phyloP scores from a whole-genome alignment of 208 protist genomes.

The Trypanosoma brucei region DNA sequence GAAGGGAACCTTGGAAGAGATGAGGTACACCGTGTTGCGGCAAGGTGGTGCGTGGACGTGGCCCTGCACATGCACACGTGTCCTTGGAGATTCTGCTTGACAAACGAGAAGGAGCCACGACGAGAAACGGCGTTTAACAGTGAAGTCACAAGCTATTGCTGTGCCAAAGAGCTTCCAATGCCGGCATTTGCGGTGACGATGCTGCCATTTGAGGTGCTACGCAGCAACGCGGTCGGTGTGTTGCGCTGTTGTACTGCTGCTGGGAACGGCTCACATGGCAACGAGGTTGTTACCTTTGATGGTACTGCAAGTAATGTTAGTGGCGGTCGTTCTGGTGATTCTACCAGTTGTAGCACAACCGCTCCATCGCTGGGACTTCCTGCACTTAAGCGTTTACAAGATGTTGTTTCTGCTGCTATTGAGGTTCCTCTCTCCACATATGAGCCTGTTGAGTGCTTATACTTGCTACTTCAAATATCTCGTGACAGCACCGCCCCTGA shows the following conservation, averaged over 20 bases:
- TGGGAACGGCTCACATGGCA: background rate
- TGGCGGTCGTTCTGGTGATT: no score
- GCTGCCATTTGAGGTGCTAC: slow-evolving; percentile 4
- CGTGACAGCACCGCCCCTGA: background rate
- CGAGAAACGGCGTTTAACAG: slow-evolving; percentile 2
- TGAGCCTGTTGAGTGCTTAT: slow-evolving; percentile 11
- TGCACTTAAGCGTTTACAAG: background rate
- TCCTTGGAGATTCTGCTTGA: slow-evolving; percentile 5
- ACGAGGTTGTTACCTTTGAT: background rate
- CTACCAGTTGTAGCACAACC: no score
- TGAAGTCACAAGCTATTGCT: slow-evolving; percentile 8
- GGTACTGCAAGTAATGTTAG: no score
- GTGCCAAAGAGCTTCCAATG: slow-evolving; percentile 1
- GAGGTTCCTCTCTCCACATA: background rate
- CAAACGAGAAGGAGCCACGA: background rate
- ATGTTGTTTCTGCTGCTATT: slow-evolving; percentile 9
- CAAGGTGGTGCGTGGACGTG: slow-evolving; percentile 16
- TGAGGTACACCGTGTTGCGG: slow-evolving; percentile 6
- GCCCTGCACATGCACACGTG: slow-evolving; percentile 7
- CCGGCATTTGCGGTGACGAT: background rate
- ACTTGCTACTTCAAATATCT: slow-evolving; percentile 7
- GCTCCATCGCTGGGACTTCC: background rate
- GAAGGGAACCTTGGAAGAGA: background rate
- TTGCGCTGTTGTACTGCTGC: slow-evolving; percentile 6
- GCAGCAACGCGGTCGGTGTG: background rate